Conservation (phyloP, 2,329 filamentous ascomycete species). For the Alternaria tenuissima region DNA sequence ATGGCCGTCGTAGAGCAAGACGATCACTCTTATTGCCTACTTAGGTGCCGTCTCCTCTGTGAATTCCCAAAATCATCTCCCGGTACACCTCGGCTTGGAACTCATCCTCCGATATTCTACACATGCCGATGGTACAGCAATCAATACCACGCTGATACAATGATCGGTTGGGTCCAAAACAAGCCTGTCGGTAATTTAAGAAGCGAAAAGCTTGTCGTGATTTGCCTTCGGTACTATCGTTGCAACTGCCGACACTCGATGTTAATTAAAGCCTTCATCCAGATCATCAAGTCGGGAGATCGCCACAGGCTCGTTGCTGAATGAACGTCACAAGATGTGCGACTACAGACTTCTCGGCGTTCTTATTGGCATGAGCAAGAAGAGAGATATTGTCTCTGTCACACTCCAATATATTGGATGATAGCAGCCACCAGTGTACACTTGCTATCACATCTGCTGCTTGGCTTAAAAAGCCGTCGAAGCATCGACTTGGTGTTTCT, state of each 20-base stretch:
- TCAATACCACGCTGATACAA: background rate
- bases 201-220: background rate
- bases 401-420: background rate
- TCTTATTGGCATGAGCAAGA: background rate
- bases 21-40: background rate
- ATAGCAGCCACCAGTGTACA: background rate
- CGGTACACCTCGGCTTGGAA: background rate
- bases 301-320: background rate
- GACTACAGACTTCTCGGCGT: background rate
- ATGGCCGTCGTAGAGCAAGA: background rate
- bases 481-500: background rate
- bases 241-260: constrained; percentile 26
- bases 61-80: background rate
- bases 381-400: background rate
- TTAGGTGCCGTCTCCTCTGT: background rate
- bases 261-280: constrained; percentile 30
- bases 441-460: background rate
- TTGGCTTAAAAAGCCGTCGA: constrained; percentile 1
- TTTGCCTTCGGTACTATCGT: constrained; percentile 29
- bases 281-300: background rate
- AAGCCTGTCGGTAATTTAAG: background rate
- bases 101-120: background rate
- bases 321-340: background rate
- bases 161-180: background rate
- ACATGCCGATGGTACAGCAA: background rate